phyloP scores from a whole-genome alignment of 441 rosid genomes.

The Eutrema salsugineum region DNA sequence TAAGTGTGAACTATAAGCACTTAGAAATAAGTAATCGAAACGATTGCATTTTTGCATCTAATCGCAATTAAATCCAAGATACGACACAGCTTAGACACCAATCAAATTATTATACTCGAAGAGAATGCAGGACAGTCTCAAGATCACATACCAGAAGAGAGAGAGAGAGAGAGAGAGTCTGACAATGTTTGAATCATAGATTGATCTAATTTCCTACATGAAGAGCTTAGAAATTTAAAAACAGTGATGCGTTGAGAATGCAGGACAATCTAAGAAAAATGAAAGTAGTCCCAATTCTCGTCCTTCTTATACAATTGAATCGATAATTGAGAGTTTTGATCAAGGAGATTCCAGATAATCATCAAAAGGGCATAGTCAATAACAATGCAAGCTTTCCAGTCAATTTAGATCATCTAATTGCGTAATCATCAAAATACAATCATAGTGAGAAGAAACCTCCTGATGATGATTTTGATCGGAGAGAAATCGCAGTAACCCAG shows the following conservation, averaged over 20 bases:
- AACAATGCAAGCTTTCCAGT: not conserved
- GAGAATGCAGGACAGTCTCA: not conserved
- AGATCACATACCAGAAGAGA: not conserved
- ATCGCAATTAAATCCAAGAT: not conserved
- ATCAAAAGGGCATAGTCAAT: not conserved
- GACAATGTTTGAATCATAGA: not conserved
- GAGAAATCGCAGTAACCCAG: slow-evolving; percentile 11
- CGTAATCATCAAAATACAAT: slow-evolving; percentile 1
- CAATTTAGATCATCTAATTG: not conserved
- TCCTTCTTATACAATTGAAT: not conserved
- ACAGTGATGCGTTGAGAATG: not conserved
- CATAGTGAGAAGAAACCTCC: not conserved
- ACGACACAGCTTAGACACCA: not conserved
- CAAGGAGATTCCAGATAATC: not conserved
- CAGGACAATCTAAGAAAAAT: not conserved
- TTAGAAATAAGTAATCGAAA: not conserved
- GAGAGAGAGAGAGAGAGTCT: not conserved
- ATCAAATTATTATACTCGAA: not conserved
- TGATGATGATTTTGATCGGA: not conserved
- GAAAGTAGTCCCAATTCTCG: not conserved
- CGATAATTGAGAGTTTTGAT: slow-evolving; percentile 2
- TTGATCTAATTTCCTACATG: not conserved
- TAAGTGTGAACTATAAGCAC: not conserved
- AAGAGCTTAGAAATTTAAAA: not conserved
- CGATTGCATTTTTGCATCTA: too few relatives aligned